A percentile compares a stretch with the other conserved stretches of the same genome.
These are phyloP conservation scores for Aspergillus taichungensis DNA, from an alignment of 495 filamentous ascomycete species.

Conservation along the genomic window DNA sequence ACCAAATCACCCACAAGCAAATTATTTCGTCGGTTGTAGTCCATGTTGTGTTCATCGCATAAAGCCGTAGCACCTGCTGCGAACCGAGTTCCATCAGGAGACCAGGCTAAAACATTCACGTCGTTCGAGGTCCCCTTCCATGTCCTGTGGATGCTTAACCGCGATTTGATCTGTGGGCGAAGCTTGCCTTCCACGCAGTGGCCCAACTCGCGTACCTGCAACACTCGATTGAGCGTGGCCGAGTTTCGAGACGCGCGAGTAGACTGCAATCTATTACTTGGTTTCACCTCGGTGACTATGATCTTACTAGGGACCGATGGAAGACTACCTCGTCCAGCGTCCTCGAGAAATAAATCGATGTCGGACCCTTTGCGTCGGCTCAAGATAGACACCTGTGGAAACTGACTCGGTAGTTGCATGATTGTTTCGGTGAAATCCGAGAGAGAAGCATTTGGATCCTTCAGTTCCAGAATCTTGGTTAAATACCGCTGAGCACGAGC, in stretches of 20 bases:
- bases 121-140: constrained; percentile 49
- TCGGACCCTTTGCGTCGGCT: constrained; percentile 5
- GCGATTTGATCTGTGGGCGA: constrained; percentile 9
- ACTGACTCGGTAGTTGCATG: background rate
- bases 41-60: constrained; percentile 65
- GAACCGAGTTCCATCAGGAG: constrained; percentile 38
- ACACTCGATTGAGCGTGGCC: constrained; percentile 5
- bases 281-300: background rate
- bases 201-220: constrained; percentile 22
- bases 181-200: constrained; percentile 9
- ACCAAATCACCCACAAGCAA: constrained; percentile 60
- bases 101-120: constrained; percentile 40
- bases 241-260: background rate
- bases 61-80: constrained; percentile 62
- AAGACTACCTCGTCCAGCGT: constrained; percentile 10
- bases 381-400: constrained; percentile 4
- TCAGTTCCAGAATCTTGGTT: no score
- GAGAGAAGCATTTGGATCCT: no score
- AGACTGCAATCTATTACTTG: no score
- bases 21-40: constrained; percentile 78
- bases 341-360: constrained; percentile 10
- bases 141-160: constrained; percentile 25
- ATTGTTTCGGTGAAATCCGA: background rate
- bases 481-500: no score
- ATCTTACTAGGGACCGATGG: constrained; percentile 6